Evolutionary conservation across 108 stramenopile genomes (phyloP).

Genomic region (Heterococcus sp.): DNA sequence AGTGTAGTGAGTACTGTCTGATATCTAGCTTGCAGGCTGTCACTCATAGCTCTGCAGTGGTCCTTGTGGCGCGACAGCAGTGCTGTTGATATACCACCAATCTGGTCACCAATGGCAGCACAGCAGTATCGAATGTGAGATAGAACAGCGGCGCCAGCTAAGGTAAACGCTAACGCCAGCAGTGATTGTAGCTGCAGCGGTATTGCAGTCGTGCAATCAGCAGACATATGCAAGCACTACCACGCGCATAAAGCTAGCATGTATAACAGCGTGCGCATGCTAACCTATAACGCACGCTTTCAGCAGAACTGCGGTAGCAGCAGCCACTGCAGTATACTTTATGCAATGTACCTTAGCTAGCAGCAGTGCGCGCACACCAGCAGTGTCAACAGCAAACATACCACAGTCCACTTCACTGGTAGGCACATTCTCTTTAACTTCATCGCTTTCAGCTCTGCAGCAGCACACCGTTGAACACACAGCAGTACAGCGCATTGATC

Average conservation of each 20-base stretch:
- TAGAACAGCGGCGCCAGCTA: not conserved
- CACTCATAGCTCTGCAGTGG: not conserved
- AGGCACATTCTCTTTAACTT: too few relatives aligned
- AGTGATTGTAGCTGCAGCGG: too few relatives aligned
- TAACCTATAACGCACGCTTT: not conserved
- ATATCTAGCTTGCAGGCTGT: not conserved
- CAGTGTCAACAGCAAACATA: constrained; percentile 52
- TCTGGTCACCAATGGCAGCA: not conserved
- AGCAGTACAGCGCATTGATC: too few relatives aligned
- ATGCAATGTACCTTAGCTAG: not conserved
- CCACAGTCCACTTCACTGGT: constrained; percentile 45
- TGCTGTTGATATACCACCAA: not conserved
- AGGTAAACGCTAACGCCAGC: too few relatives aligned
- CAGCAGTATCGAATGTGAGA: not conserved
- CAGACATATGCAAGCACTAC: not conserved
- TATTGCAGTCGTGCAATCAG: not conserved
- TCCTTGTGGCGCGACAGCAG: not conserved
- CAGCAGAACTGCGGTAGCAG: not conserved
- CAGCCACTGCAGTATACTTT: not conserved
- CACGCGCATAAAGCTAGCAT: not conserved
- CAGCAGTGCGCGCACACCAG: not conserved
- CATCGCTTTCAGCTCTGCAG: too few relatives aligned
- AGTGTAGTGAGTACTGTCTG: not conserved
- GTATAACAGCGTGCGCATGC: not conserved
- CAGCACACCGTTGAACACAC: too few relatives aligned